A percentile compares a stretch with the other conserved stretches of the same genome.
These are phyloP conservation scores for Arctium minus DNA, from an alignment of 129 eudicot species.

Conservation along the genomic window DNA sequence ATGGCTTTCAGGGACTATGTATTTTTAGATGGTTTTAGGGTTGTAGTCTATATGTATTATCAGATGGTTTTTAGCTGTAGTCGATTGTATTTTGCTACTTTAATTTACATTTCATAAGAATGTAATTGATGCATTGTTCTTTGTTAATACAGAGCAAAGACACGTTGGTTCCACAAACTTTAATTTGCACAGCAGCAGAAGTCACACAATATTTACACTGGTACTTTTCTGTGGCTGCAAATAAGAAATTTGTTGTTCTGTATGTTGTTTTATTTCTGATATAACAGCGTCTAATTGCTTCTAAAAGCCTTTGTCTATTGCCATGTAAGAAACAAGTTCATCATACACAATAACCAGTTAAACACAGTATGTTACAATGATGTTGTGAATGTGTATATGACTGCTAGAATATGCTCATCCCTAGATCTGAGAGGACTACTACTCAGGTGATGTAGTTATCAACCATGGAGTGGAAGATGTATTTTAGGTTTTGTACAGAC, in stretches of 20 bases:
- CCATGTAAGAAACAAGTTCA: background rate
- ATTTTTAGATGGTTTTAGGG: background rate
- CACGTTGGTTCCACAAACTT: slow-evolving; percentile 91
- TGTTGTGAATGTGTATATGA: background rate
- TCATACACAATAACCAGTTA: background rate
- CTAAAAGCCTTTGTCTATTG: background rate
- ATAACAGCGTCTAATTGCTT: background rate
- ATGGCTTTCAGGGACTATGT: background rate
- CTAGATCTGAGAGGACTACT: background rate
- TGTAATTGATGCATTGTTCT: background rate
- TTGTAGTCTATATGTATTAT: background rate
- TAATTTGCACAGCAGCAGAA: slow-evolving; percentile 85
- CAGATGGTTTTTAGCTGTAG: background rate
- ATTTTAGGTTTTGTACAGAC: background rate
- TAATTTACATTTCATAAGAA: background rate
- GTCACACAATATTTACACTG: slow-evolving; percentile 91
- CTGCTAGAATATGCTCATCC: background rate
- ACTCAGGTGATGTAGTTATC: background rate
- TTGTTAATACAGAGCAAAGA: slow-evolving; percentile 60
- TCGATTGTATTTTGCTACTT: background rate
- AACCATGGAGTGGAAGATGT: background rate
- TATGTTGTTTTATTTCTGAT: slow-evolving; percentile 9
- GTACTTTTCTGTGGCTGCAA: slow-evolving; percentile 25
- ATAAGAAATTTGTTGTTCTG: background rate
- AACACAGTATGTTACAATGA: background rate